Conservation (phyloP, 2,329 filamentous ascomycete species). For the Aspergillus udagawae region DNA sequence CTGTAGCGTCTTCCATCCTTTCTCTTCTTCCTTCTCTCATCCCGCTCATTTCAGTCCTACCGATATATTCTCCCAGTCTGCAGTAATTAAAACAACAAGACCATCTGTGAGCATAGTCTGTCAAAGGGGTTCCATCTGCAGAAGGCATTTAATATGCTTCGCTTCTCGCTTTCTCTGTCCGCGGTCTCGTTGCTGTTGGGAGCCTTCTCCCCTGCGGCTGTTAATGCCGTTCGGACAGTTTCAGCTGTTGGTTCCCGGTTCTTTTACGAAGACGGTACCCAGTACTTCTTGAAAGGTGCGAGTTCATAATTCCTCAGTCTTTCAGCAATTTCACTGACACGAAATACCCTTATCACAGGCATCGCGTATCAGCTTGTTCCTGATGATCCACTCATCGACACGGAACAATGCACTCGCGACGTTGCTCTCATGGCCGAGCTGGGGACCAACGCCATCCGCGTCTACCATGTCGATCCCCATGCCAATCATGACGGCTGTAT, state of each 20-base stretch:
- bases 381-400: constrained; percentile 72
- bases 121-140: neutral
- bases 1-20: neutral
- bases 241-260: constrained; percentile 73
- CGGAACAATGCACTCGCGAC: constrained; percentile 72
- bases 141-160: constrained; percentile 15
- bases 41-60: neutral
- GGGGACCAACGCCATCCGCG: constrained; percentile 77
- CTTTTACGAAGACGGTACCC: constrained; percentile 73
- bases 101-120: neutral
- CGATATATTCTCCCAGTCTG: neutral
- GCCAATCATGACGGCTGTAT: constrained; percentile 76
- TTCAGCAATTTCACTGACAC: constrained; percentile 6
- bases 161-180: constrained; percentile 12
- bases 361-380: constrained; percentile 66
- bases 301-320: neutral
- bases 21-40: neutral
- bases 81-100: neutral
- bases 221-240: constrained; percentile 51
- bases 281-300: constrained; percentile 80
- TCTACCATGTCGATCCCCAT: constrained; percentile 77
- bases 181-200: constrained; percentile 23
- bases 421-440: constrained; percentile 72
- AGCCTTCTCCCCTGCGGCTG: constrained; percentile 24
- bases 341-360: constrained; percentile 44